Conservation (phyloP, 2,329 filamentous ascomycete species). For the Aspergillus japonicus region DNA sequence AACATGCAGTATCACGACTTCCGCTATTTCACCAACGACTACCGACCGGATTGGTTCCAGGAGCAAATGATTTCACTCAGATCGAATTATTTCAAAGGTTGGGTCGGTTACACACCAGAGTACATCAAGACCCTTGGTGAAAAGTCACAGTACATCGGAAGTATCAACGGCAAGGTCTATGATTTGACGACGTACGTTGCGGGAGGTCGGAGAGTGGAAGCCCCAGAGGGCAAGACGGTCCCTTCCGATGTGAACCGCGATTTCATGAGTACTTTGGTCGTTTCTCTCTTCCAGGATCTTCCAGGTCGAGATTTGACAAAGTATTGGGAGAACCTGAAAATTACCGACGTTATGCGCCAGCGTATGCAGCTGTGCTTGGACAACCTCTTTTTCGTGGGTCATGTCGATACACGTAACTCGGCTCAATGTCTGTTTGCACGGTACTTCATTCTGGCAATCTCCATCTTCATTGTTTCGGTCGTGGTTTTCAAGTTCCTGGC, state of each 20-base stretch:
- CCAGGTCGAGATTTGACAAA: slow-evolving; percentile 79
- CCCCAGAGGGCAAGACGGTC: slow-evolving; percentile 52
- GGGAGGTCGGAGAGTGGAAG: slow-evolving; percentile 68
- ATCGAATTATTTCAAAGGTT: slow-evolving; percentile 78
- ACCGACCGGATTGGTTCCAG: slow-evolving; percentile 84
- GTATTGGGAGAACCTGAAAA: slow-evolving; percentile 70
- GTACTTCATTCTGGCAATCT: slow-evolving; percentile 85
- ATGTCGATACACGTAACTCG: slow-evolving; percentile 88
- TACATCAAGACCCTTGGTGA: slow-evolving; percentile 70
- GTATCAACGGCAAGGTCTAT: slow-evolving; percentile 77
- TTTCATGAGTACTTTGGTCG: slow-evolving; percentile 77
- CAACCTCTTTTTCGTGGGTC: slow-evolving; percentile 91
- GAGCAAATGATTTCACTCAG: slow-evolving; percentile 81
- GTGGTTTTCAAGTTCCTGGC: slow-evolving; percentile 97
- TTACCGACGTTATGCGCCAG: slow-evolving; percentile 57
- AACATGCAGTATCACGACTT: slow-evolving; percentile 92
- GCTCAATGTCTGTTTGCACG: slow-evolving; percentile 79
- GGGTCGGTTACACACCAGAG: slow-evolving; percentile 75
- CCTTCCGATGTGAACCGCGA: slow-evolving; percentile 58
- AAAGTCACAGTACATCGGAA: slow-evolving; percentile 69
- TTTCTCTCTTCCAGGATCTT: slow-evolving; percentile 72
- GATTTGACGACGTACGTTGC: slow-evolving; percentile 81
- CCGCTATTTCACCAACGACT: slow-evolving; percentile 77
- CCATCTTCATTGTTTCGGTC: slow-evolving; percentile 73
- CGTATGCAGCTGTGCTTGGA: slow-evolving; percentile 82